Percentiles rank a stretch among this genome's conserved stretches.
phyloP scores from a whole-genome alignment of 768 basidiomycete genomes.

The Leccinum obscurum region DNA sequence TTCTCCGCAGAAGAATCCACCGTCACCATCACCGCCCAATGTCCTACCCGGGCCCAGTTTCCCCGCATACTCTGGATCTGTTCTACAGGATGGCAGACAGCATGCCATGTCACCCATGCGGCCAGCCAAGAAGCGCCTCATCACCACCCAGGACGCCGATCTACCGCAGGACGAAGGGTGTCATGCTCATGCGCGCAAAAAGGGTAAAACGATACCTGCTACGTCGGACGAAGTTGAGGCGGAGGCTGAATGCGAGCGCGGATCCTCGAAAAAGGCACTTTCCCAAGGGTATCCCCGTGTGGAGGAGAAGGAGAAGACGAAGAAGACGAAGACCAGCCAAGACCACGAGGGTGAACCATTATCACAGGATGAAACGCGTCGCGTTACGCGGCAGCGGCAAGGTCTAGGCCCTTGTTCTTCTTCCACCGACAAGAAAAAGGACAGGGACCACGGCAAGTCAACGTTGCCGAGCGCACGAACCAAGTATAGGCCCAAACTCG shows the following conservation, averaged over 20 bases:
- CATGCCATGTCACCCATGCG: slow-evolving; percentile 41
- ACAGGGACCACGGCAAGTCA: slow-evolving; percentile 1
- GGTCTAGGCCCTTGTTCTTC: neutral
- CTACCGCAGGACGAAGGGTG: slow-evolving; percentile 16
- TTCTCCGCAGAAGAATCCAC: slow-evolving; percentile 39
- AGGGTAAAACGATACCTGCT: slow-evolving; percentile 27
- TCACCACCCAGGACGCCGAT: slow-evolving; percentile 28
- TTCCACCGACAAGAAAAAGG: neutral
- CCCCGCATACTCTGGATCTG: slow-evolving; percentile 12
- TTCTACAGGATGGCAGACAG: slow-evolving; percentile 20
- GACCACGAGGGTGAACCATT: slow-evolving; percentile 9
- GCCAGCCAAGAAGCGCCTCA: slow-evolving; percentile 48
- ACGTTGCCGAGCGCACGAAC: slow-evolving; percentile 30
- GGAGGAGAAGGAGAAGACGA: neutral
- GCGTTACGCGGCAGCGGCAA: neutral
- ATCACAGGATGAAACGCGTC: slow-evolving; percentile 8
- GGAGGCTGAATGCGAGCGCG: slow-evolving; percentile 8
- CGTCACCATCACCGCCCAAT: slow-evolving; percentile 9
- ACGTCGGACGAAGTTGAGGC: neutral
- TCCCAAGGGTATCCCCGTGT: slow-evolving; percentile 6
- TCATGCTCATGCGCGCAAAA: slow-evolving; percentile 27
- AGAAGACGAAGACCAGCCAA: neutral
- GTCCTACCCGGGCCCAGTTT: slow-evolving; percentile 1
- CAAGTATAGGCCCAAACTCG: slow-evolving; percentile 28
- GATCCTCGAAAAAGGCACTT: slow-evolving; percentile 20